These are phyloP conservation scores for Apiosordaria backusii DNA, from an alignment of 495 filamentous ascomycete species.

Conservation along the genomic window DNA sequence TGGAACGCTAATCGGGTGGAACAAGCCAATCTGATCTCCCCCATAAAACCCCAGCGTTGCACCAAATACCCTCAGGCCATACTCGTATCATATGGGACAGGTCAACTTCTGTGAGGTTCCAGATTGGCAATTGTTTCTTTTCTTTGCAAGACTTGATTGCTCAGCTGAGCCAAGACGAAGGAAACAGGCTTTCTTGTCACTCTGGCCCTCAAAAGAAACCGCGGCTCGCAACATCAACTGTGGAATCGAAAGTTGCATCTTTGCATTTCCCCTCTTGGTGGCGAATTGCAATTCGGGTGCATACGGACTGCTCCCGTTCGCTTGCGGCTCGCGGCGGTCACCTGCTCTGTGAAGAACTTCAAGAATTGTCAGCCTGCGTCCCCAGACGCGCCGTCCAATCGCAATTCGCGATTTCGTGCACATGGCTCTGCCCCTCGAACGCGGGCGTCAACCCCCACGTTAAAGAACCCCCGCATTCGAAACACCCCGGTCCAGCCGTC, in stretches of 20 bases:
- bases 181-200: not conserved
- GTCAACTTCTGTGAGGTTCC: not conserved
- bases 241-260: not conserved
- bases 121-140: too few relatives aligned
- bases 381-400: not conserved
- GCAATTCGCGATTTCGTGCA: not conserved
- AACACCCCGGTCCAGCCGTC: not conserved
- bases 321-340: conserved; percentile 3
- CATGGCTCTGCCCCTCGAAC: not conserved
- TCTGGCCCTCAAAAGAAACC: not conserved
- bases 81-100: not conserved
- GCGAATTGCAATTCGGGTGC: conserved; percentile 6
- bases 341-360: not conserved
- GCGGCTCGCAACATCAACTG: not conserved
- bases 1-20: conserved; percentile 1
- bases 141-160: too few relatives aligned
- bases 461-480: not conserved
- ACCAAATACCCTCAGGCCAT: not conserved
- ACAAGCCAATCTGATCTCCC: not conserved
- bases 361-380: not conserved
- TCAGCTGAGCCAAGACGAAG: not conserved
- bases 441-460: not conserved
- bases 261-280: conserved; percentile 6
- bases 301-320: not conserved
- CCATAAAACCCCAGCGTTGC: conserved; percentile 2